Conservation (phyloP, 352 stramenopile species). For the Phytophthora sansomeana region DNA sequence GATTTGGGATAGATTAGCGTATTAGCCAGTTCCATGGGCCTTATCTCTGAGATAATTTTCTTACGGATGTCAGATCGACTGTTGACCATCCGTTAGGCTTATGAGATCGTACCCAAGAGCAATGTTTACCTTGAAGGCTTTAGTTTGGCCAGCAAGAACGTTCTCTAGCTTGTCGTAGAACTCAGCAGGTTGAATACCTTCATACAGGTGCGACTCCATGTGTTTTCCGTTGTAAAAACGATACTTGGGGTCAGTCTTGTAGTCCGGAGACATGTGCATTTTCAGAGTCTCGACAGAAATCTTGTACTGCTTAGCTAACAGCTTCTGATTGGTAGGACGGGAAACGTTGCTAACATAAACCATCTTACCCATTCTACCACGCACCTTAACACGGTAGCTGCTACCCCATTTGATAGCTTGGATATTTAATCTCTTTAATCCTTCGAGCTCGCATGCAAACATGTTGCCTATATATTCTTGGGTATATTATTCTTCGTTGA, state of each 20-base stretch:
- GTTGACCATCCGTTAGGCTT: no score
- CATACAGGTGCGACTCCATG: no score
- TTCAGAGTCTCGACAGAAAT: background rate
- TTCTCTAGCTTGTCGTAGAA: background rate
- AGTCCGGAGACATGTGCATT: background rate
- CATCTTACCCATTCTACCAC: background rate
- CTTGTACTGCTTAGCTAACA: constrained; percentile 6
- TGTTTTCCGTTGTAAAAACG: background rate
- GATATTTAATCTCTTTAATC: constrained; percentile 8
- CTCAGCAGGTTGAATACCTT: no score
- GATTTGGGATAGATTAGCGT: no score
- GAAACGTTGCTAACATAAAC: no score
- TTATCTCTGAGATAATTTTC: no score
- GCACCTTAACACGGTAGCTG: constrained; percentile 4
- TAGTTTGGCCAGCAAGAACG: no score
- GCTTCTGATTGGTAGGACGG: background rate
- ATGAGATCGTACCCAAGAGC: no score
- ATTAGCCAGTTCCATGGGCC: no score
- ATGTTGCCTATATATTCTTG: background rate
- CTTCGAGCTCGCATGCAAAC: constrained; percentile 12
- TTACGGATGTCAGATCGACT: no score
- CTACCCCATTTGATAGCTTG: constrained; percentile 3
- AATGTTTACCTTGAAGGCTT: no score
- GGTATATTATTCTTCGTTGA: no score
- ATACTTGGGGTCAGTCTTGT: background rate